These are phyloP conservation scores for Amphirosellinia nigrospora DNA, from an alignment of 495 filamentous ascomycete species.

Conservation along the genomic window DNA sequence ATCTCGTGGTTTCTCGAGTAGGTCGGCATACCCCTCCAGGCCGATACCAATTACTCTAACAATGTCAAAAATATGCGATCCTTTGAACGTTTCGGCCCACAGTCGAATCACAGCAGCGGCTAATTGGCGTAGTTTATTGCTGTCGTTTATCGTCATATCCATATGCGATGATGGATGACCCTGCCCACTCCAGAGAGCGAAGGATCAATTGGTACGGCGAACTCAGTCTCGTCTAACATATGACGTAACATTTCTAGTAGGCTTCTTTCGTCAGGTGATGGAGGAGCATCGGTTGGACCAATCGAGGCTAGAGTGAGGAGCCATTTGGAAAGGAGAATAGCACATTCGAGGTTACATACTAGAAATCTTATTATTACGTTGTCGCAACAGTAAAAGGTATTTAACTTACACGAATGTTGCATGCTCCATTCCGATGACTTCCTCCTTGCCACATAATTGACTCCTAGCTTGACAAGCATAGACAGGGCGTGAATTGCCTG, in stretches of 20 bases:
- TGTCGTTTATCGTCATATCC: slow-evolving; percentile 50
- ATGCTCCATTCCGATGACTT: slow-evolving; percentile 75
- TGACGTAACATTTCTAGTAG: slow-evolving; percentile 70
- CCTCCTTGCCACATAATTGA: slow-evolving; percentile 71
- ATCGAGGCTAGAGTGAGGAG: slow-evolving; percentile 52
- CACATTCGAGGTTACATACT: slow-evolving; percentile 74
- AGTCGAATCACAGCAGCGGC: slow-evolving; percentile 67
- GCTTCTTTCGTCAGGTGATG: slow-evolving; percentile 65
- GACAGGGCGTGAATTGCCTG: slow-evolving; percentile 74
- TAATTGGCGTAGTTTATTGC: slow-evolving; percentile 63
- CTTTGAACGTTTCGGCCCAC: slow-evolving; percentile 73
- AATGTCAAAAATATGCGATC: slow-evolving; percentile 70
- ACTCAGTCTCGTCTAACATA: slow-evolving; percentile 79
- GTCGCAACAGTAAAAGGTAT: background rate
- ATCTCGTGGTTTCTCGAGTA: slow-evolving; percentile 62
- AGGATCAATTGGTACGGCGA: slow-evolving; percentile 64
- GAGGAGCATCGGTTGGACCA: slow-evolving; percentile 49
- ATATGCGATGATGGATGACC: slow-evolving; percentile 43
- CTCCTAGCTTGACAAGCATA: slow-evolving; percentile 70
- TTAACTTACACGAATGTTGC: slow-evolving; percentile 65
- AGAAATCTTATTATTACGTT: slow-evolving; percentile 20
- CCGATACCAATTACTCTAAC: slow-evolving; percentile 67
- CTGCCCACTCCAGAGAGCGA: slow-evolving; percentile 47
- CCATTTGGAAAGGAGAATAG: slow-evolving; percentile 66
- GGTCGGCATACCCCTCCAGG: slow-evolving; percentile 68